Conservation (phyloP, 495 filamentous ascomycete genomes). For the Lepidopterella palustris region DNA sequence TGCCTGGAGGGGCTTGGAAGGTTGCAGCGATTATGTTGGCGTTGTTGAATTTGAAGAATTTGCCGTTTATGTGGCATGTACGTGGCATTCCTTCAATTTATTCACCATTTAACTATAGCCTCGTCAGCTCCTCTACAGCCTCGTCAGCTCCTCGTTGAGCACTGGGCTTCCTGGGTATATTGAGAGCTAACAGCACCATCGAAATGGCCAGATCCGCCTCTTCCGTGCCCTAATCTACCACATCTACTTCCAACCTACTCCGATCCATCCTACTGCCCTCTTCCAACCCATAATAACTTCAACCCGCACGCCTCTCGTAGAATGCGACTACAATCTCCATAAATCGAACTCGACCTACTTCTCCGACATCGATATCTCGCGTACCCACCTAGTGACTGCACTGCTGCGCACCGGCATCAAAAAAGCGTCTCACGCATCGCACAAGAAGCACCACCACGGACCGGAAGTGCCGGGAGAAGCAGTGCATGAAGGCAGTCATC, state of each 20-base stretch:
- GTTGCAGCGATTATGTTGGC: constrained; percentile 48
- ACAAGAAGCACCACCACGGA: constrained; percentile 37
- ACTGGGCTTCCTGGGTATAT: too few relatives aligned
- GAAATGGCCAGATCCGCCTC: constrained; percentile 54
- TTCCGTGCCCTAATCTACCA: constrained; percentile 57
- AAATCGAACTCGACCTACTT: constrained; percentile 76
- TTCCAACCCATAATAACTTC: constrained; percentile 60
- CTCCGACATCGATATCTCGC: constrained; percentile 62
- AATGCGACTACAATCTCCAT: constrained; percentile 79
- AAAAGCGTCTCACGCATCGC: constrained; percentile 28
- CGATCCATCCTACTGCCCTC: constrained; percentile 41
- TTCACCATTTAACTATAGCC: neutral
- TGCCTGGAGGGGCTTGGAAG: constrained; percentile 43
- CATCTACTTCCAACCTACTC: constrained; percentile 45
- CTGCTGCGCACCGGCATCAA: constrained; percentile 52
- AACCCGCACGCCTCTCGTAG: constrained; percentile 53
- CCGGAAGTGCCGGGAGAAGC: neutral
- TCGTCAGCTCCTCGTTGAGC: too few relatives aligned
- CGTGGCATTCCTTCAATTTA: constrained; percentile 25
- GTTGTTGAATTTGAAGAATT: constrained; percentile 59
- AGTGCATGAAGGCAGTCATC: constrained; percentile 35
- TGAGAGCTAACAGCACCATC: neutral
- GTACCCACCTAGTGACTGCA: constrained; percentile 54
- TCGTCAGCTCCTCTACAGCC: neutral
- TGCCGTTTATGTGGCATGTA: constrained; percentile 75